These are phyloP conservation scores for Boletus subcaerulescens DNA, from an alignment of 768 basidiomycete species.

Conservation along the genomic window DNA sequence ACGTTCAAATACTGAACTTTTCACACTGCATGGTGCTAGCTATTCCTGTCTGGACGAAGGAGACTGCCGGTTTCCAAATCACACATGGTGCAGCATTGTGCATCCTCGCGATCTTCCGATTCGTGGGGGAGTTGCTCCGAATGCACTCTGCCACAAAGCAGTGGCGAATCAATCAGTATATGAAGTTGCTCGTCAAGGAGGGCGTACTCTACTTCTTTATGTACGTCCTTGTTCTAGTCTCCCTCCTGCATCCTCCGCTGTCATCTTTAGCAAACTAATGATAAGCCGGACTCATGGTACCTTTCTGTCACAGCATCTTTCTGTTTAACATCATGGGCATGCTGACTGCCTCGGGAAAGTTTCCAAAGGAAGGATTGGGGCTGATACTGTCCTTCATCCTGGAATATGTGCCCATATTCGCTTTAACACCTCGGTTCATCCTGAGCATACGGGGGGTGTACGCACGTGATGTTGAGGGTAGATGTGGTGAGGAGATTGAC, in stretches of 20 bases:
- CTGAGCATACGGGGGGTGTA: background rate
- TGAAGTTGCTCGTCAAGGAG: background rate
- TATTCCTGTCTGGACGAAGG: background rate
- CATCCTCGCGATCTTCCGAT: background rate
- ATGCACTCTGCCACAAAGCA: background rate
- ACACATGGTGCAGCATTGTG: background rate
- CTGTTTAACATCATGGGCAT: background rate
- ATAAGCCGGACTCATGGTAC: too few relatives aligned
- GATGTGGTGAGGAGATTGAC: too few relatives aligned
- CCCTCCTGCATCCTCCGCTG: too few relatives aligned
- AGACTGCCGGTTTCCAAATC: background rate
- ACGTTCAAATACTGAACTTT: too few relatives aligned
- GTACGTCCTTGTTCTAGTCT: background rate
- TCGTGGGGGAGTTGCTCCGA: background rate
- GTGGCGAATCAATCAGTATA: background rate
- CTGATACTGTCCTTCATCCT: too few relatives aligned
- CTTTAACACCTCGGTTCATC: background rate
- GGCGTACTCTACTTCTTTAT: background rate
- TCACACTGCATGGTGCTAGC: too few relatives aligned
- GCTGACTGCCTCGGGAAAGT: background rate
- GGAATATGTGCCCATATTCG: background rate
- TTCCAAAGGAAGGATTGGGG: background rate
- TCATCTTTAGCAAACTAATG: too few relatives aligned
- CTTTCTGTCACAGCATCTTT: background rate
- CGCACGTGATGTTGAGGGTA: background rate